Base-by-base conservation (phyloP, 2,329 filamentous ascomycete species). In the Sordariomycetes sp. region DNA sequence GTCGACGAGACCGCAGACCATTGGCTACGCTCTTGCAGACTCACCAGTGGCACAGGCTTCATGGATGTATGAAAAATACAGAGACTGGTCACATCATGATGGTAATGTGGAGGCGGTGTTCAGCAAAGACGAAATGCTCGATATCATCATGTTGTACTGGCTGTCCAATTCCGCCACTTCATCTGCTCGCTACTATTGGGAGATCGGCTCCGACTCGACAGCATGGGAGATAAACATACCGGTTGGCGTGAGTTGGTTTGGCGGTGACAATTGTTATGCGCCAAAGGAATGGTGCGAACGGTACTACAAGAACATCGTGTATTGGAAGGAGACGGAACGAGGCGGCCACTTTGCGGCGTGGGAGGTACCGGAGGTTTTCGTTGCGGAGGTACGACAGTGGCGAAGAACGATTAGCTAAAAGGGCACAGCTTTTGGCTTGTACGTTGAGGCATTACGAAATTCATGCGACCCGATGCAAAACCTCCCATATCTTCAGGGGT, bases 91-190 rank as follows among this genome's bases (percentile, higher is more conserved):
- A 32, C 36, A 38, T 32, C 25, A 38, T 21, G 36, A 35, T 28
- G 36, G 36, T 33, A 19, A 39, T 24, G 36, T 39, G 8, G 36
- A 39, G 19, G 8, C 32, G 18, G 36, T 39, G 27, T 39, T 39
- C 17, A 39, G 32, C 32, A 39, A 39, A 35, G 33, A 39, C 27
- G 36, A 39, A 33, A 39, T 39, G 36, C 32, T 39, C 36, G 36
- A 39, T 33, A 39, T 24, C 15, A 39, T 39, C 36, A 39, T 35
- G 27, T 23, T 39, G 14, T 39, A 35, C 33, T 39, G 36, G 36
- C 36, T 39, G 16, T 35, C 32, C 27, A 39, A 39, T 17, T 39
- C 36, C 12, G 33, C 32, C 21, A 30, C 36, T 21, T 39, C 36
- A 6, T 39, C 36, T 32, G 36, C 36, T 23, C 32, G 36, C 12